phyloP scores from a whole-genome alignment of 2,329 filamentous ascomycete species.

The Tolypocladium tropicale region DNA sequence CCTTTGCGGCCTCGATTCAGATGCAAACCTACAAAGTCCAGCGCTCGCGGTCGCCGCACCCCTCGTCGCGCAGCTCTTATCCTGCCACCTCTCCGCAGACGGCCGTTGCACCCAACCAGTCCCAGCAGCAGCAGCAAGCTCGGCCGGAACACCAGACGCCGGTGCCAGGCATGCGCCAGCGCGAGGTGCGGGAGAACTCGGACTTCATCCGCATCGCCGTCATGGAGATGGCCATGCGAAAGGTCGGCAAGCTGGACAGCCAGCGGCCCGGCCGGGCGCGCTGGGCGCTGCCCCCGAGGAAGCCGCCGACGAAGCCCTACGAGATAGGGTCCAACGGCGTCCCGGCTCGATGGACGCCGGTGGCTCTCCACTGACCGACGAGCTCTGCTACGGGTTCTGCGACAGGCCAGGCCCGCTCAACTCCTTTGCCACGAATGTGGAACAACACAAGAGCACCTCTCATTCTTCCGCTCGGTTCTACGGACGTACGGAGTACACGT shows the following conservation, averaged over 20 bases:
- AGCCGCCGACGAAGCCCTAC: constrained; percentile 41
- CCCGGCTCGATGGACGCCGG: constrained; percentile 46
- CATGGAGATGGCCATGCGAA: constrained; percentile 64
- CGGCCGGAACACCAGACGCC: constrained; percentile 8
- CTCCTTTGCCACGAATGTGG: background rate
- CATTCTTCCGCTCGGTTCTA: too few species aligned
- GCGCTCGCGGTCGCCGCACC: constrained; percentile 30
- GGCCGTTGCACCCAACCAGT: constrained; percentile 18
- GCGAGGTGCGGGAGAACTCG: constrained; percentile 59
- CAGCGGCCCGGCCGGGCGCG: constrained; percentile 56
- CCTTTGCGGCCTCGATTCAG: constrained; percentile 57
- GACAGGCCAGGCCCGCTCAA: background rate
- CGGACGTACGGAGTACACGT: background rate
- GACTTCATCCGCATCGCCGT: constrained; percentile 63
- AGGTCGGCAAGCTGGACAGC: constrained; percentile 54
- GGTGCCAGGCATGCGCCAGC: constrained; percentile 43
- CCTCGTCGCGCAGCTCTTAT: constrained; percentile 20
- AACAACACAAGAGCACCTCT: background rate
- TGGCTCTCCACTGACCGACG: background rate
- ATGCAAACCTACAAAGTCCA: constrained; percentile 61
- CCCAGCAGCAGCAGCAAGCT: constrained; percentile 11
- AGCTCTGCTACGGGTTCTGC: background rate
- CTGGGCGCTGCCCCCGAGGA: constrained; percentile 57
- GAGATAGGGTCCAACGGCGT: constrained; percentile 47
- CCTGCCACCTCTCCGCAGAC: constrained; percentile 20